Evolutionary conservation across 176 grass and related monocot genomes (phyloP), one percentile per base, ranked within the genome.

Genomic region (Alloteropsis semialata): DNA sequence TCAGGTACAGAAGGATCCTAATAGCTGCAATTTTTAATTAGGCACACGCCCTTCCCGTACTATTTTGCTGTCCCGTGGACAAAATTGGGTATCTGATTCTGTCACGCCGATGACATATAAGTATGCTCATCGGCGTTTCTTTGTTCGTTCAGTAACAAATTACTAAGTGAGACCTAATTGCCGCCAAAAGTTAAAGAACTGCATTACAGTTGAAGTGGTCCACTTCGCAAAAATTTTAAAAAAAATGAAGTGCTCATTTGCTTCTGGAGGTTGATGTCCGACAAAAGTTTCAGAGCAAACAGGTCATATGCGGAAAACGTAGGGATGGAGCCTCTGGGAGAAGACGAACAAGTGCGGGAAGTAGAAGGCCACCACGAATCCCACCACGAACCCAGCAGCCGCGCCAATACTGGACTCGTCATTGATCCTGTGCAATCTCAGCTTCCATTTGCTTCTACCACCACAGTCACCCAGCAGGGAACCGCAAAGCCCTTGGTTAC

Each of bases 311-410:
- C 8, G 12, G 16, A 69, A 2, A 4, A 61, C 4, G 50, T 51
- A 61, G 5, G 62, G 61, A 53, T 14, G 51, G 3, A 43, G 78
- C 63, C n/a, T 77, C 17, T 2, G 0, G 24, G n/a, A 83, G 25
- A 54, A 65, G 21, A 78, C 2, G 18, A 83, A 64, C 5, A 19
- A 21, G 32, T 34, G 79, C 0, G 86, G 54, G 25, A 88, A 83
- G 80, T 68, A 87, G n/a, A 76, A 68, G 29, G 71, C 71, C 30
- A 58, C 22, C n/a, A 69, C 70, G 7, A 88, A 83, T 36, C 72
- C 79, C 3, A 34, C 8, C 9, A 87, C 7, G 42, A 82, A 87
- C 6, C 86, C 79, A 0, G 8, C n/a, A 42, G 72, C 38, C 22
- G 50, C 79, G 8, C 39, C 41, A 18, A 71, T 29, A 19, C 28